phyloP scores from a whole-genome alignment of 371 early-diverging fungal genomes.

The Mucor plumbeus region DNA sequence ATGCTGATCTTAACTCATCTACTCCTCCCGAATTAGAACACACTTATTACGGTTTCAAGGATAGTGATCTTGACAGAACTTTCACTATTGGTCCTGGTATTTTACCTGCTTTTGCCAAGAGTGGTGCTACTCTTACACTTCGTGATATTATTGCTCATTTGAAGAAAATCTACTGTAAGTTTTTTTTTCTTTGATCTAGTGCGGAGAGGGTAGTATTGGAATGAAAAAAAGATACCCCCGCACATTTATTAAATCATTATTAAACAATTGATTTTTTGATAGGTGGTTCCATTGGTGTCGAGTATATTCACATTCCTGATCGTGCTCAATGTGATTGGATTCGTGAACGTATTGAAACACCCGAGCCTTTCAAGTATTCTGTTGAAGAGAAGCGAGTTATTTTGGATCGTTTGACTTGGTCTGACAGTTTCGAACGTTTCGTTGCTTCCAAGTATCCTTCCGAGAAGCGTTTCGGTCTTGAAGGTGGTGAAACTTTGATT shows the following conservation, averaged over 20 bases:
- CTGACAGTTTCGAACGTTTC: constrained; percentile 94
- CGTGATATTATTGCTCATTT: constrained; percentile 87
- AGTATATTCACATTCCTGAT: constrained; percentile 98
- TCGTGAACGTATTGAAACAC: constrained; percentile 88
- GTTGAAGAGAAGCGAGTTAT: constrained; percentile 89
- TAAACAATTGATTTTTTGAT: not conserved
- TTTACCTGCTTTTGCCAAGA: constrained; percentile 83
- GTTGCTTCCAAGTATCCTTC: constrained; percentile 94
- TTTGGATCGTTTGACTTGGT: constrained; percentile 96
- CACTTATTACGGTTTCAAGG: constrained; percentile 92
- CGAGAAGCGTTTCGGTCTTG: constrained; percentile 98
- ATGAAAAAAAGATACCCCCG: not conserved
- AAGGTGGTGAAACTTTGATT: constrained; percentile 96
- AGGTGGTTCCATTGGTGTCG: constrained; percentile 77
- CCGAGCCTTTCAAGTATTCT: constrained; percentile 82
- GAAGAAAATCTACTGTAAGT: constrained; percentile 82
- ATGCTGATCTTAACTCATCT: constrained; percentile 60
- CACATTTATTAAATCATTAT: not conserved
- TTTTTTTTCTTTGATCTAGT: not conserved
- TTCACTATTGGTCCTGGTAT: constrained; percentile 95
- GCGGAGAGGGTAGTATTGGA: not conserved
- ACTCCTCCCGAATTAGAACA: constrained; percentile 87
- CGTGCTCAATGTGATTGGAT: constrained; percentile 97
- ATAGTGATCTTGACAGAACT: constrained; percentile 87
- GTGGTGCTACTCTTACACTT: constrained; percentile 75